Percentiles rank a stretch among this genome's conserved stretches.
phyloP scores from a whole-genome alignment of 331 rosid genomes.

The Rhamnella rubrinervis region DNA sequence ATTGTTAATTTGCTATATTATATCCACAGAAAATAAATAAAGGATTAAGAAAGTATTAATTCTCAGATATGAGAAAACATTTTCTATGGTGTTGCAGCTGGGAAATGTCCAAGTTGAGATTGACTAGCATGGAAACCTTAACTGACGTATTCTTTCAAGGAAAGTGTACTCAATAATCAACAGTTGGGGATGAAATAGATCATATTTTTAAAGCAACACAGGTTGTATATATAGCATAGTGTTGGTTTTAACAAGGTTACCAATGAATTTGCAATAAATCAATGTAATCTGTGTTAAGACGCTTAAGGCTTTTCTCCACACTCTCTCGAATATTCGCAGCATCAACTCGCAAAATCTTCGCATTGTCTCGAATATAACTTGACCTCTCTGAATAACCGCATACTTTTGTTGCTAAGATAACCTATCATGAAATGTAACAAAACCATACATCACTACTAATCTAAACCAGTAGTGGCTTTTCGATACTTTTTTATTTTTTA shows the following conservation, averaged over 20 bases:
- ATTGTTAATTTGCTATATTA: too few species aligned
- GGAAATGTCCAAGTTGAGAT: too few species aligned
- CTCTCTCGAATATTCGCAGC: slow-evolving; percentile 77
- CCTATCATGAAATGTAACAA: slow-evolving; percentile 38
- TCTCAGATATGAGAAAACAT: too few species aligned
- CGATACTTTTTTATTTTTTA: too few species aligned
- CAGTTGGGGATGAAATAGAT: too few species aligned
- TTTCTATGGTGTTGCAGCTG: too few species aligned
- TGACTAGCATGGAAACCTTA: too few species aligned
- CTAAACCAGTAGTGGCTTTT: neutral
- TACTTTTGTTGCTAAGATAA: slow-evolving; percentile 78
- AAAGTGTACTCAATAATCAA: too few species aligned
- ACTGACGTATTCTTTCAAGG: too few species aligned
- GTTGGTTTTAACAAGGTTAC: slow-evolving; percentile 30
- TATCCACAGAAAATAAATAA: too few species aligned
- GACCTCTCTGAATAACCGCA: slow-evolving; percentile 76
- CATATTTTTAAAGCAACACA: too few species aligned
- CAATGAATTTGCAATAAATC: slow-evolving; percentile 95
- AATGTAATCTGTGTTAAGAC: slow-evolving; percentile 90
- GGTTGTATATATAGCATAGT: too few species aligned
- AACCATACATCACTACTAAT: neutral
- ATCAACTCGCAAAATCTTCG: slow-evolving; percentile 67
- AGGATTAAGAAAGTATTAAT: neutral
- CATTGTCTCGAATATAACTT: slow-evolving; percentile 64
- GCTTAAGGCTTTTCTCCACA: slow-evolving; percentile 91